These are phyloP conservation scores for Leccinum pellstonianum DNA, from an alignment of 768 basidiomycete genomes.

Conservation along the genomic window DNA sequence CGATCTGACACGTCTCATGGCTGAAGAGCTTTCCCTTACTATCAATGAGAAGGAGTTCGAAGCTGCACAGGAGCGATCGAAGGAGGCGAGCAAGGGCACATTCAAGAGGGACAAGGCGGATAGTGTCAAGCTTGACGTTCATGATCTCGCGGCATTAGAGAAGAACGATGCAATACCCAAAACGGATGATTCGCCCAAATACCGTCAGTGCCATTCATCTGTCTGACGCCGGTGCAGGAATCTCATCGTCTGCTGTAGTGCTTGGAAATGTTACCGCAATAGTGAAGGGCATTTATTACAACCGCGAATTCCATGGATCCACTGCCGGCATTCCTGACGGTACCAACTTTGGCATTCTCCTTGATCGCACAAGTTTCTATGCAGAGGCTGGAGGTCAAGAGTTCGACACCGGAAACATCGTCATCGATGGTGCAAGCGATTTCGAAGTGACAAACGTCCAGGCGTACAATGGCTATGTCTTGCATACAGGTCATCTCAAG, in stretches of 20 bases:
- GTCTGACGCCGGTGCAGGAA: neutral
- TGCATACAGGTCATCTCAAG: constrained; percentile 88
- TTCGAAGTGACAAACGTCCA: constrained; percentile 95
- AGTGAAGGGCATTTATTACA: constrained; percentile 83
- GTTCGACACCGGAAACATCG: constrained; percentile 92
- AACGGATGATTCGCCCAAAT: constrained; percentile 92
- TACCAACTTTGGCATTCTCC: constrained; percentile 75
- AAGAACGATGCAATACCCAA: constrained; percentile 75
- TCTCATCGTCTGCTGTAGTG: constrained; percentile 42
- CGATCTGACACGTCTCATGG: constrained; percentile 95
- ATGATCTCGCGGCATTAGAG: constrained; percentile 87
- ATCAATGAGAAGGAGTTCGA: constrained; percentile 91
- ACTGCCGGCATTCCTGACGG: constrained; percentile 66
- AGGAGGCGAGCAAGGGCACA: constrained; percentile 87
- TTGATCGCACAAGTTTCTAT: constrained; percentile 94
- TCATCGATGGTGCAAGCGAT: constrained; percentile 87
- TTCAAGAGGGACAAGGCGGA: constrained; percentile 67
- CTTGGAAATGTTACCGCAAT: constrained; percentile 73
- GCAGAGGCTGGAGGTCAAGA: constrained; percentile 98
- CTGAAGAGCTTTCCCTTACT: constrained; percentile 81
- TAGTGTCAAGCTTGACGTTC: constrained; percentile 90
- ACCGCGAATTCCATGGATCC: constrained; percentile 69
- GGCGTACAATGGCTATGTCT: constrained; percentile 90
- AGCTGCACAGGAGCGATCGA: constrained; percentile 81
- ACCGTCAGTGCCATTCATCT: constrained; percentile 52